phyloP scores from a whole-genome alignment of 2,329 filamentous ascomycete species.

The Verticillium nonalfalfae region DNA sequence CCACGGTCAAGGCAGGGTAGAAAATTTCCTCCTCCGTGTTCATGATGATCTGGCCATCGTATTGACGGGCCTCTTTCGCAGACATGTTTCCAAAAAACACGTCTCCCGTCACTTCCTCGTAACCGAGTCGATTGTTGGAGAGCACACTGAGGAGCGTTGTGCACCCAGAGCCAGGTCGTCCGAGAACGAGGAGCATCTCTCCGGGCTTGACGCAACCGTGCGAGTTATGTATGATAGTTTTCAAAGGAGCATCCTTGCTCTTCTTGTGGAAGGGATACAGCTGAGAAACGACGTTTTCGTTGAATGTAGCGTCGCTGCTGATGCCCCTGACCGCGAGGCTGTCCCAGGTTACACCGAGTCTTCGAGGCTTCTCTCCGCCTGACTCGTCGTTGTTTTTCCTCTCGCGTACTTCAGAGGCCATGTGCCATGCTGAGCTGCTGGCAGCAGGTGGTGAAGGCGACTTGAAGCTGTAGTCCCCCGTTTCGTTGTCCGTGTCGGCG shows the following conservation, averaged over 20 bases:
- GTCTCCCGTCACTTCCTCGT: conserved; percentile 57
- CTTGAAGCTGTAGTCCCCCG: neutral
- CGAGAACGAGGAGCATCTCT: conserved; percentile 52
- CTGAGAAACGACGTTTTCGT: conserved; percentile 12
- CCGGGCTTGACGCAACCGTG: conserved; percentile 48
- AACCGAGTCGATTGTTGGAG: conserved; percentile 61
- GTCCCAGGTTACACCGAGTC: conserved; percentile 15
- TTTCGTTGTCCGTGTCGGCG: neutral
- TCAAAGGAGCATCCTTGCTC: conserved; percentile 12
- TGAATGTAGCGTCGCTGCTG: conserved; percentile 10
- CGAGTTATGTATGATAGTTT: conserved; percentile 41
- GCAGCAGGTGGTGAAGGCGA: neutral
- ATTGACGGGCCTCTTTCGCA: conserved; percentile 37
- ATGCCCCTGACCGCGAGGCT: conserved; percentile 14
- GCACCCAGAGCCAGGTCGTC: conserved; percentile 51
- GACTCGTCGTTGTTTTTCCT: neutral
- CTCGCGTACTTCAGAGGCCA: neutral
- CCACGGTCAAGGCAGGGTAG: conserved; percentile 62
- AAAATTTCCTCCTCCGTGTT: conserved; percentile 65
- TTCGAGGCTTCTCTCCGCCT: neutral
- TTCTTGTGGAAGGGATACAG: neutral
- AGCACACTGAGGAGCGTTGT: conserved; percentile 55
- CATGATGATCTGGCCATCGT: conserved; percentile 57
- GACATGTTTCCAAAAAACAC: conserved; percentile 53
- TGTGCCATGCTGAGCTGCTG: neutral